Evolutionary conservation across 805 yeast species (phyloP), one percentile per base, ranked within the genome.

Genomic region (Schwanniomyces sp.): DNA sequence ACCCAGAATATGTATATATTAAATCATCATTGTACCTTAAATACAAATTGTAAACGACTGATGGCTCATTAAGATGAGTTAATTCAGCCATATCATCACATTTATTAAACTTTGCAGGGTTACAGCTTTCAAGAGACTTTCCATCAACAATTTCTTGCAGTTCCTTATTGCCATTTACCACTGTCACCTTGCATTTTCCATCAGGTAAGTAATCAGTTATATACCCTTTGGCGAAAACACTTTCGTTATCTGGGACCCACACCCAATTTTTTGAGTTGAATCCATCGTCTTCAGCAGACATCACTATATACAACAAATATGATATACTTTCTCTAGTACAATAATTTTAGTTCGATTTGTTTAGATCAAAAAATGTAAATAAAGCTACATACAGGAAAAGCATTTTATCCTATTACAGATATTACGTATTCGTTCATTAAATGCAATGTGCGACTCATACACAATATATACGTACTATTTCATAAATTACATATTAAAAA

Each of bases 21-120:
- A 79, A 61, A 62, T 90, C 95, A 52, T 84, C 85, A 49, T 71
- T 64, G 66, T 91, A 94, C 57, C 99, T 79, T 43, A 84, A 70
- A 55, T 83, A 80, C 52, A 94, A 67, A 63, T 94, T 94, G 67
- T 90, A 78, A 8, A 94, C 79, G n/a, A 94, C 98, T 0, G 96
- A 87, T 0, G 99, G 96, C 63, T 94, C 99, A 64, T 92, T 94
- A 51, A 94, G 74, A 65, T 85, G 90, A 0, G 99, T 94, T 52
- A 94, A 75, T 56, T 91, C 96, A 0, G 98, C 98, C 91, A 94
- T 89, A 59, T 94, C 97, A 55, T 87, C 84, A 50, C 95, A 92
- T 57, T 83, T 86, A 65, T 94, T 95, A 66, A 94, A 94, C 55
- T 88, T 87, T 7, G 84, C 75, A 1, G 99, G 99, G 61, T 94